Conservation (phyloP, 768 basidiomycete species). For the Rhodotorula toruloides region DNA sequence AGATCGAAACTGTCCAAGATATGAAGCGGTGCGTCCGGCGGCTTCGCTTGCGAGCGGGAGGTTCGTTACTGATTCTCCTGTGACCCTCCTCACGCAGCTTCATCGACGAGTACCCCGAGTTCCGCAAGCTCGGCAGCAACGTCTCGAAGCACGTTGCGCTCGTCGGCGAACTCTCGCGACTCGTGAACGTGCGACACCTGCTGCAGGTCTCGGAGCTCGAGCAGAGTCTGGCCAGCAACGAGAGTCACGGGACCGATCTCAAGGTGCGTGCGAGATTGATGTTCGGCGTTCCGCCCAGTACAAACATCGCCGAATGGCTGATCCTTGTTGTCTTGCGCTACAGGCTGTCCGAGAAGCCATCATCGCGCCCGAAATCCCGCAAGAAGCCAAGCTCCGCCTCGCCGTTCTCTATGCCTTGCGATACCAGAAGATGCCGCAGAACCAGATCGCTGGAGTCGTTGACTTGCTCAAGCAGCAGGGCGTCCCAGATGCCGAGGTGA, state of each 20-base stretch:
- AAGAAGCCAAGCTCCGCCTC: slow-evolving; percentile 78
- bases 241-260: slow-evolving; percentile 71
- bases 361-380: slow-evolving; percentile 60
- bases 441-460: slow-evolving; percentile 64
- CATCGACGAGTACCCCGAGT: slow-evolving; percentile 97
- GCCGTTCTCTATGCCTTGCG: slow-evolving; percentile 88
- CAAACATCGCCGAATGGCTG: background rate
- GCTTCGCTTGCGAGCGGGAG: too few relatives aligned
- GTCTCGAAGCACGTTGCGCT: slow-evolving; percentile 97
- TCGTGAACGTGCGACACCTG: slow-evolving; percentile 78
- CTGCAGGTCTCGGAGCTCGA: slow-evolving; percentile 90
- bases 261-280: slow-evolving; percentile 55
- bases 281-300: background rate
- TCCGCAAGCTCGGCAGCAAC: slow-evolving; percentile 90
- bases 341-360: slow-evolving; percentile 80
- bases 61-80: background rate
- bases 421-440: slow-evolving; percentile 82
- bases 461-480: slow-evolving; percentile 48
- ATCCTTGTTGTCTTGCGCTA: background rate
- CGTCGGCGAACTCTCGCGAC: slow-evolving; percentile 87
- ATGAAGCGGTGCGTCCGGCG: slow-evolving; percentile 75
- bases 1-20: slow-evolving; percentile 88
- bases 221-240: slow-evolving; percentile 87
- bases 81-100: slow-evolving; percentile 26
- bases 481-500: slow-evolving; percentile 43